Percentiles rank a stretch among this genome's conserved stretches.
phyloP scores from a whole-genome alignment of 805 yeast species.

The Starmera pachycereana region DNA sequence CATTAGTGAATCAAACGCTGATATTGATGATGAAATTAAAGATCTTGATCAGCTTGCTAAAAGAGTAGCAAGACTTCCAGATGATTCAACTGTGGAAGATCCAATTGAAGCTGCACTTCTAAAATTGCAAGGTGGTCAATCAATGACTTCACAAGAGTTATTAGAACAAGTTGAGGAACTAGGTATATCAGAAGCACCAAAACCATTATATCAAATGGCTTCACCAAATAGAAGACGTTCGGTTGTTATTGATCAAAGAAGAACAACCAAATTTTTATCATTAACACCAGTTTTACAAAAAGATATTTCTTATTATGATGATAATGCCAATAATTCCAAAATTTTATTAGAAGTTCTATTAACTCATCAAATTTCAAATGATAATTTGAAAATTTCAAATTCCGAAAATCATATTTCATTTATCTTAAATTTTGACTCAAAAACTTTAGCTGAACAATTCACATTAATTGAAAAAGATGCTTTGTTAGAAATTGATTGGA shows the following conservation, averaged over 20 bases:
- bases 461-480: slow-evolving; percentile 83
- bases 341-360: slow-evolving; percentile 30
- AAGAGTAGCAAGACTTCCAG: slow-evolving; percentile 41
- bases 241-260: slow-evolving; percentile 25
- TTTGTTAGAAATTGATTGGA: slow-evolving; percentile 83
- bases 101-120: slow-evolving; percentile 66
- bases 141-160: slow-evolving; percentile 14
- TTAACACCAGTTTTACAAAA: slow-evolving; percentile 22
- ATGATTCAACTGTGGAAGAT: slow-evolving; percentile 54
- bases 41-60: no score
- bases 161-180: slow-evolving; percentile 10
- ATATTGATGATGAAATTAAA: slow-evolving; percentile 30
- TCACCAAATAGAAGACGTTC: slow-evolving; percentile 19
- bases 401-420: slow-evolving; percentile 67
- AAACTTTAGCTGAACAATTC: slow-evolving; percentile 64
- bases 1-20: slow-evolving; percentile 23
- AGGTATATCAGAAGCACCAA: slow-evolving; percentile 8
- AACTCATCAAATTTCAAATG: slow-evolving; percentile 13
- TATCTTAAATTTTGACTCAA: slow-evolving; percentile 60
- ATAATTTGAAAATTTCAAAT: slow-evolving; percentile 14
- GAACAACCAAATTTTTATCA: slow-evolving; percentile 26
- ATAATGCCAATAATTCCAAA: slow-evolving; percentile 18
- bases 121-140: slow-evolving; percentile 58
- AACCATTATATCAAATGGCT: slow-evolving; percentile 1
- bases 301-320: slow-evolving; percentile 6